These are phyloP conservation scores for Calonectria ilicicola DNA, from an alignment of 2,329 filamentous ascomycete species.

Conservation along the genomic window DNA sequence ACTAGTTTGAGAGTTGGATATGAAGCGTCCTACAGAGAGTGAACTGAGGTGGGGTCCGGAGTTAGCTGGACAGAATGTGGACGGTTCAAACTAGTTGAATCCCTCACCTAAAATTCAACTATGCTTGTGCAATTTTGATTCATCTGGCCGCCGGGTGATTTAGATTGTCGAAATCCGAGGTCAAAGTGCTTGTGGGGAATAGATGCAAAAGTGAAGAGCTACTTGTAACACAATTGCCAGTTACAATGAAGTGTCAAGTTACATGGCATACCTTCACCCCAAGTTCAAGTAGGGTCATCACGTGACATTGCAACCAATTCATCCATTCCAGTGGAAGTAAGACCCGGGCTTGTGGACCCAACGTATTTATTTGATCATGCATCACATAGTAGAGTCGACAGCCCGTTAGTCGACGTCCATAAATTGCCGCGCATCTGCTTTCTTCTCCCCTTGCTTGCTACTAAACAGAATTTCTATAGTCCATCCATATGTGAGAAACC, in stretches of 20 bases:
- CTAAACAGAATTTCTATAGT: conserved; percentile 23
- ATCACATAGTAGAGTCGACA: neutral
- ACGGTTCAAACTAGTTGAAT: conserved; percentile 2
- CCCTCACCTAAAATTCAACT: neutral
- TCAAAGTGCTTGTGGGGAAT: neutral
- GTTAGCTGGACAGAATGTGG: neutral
- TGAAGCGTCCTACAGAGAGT: neutral
- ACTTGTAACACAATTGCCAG: neutral
- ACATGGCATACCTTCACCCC: neutral
- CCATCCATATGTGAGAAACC: conserved; percentile 21
- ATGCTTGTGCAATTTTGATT: neutral
- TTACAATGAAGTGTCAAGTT: neutral
- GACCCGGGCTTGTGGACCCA: neutral
- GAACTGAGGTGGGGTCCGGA: neutral
- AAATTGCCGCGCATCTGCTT: neutral
- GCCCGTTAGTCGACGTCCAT: neutral
- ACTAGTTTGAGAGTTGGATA: neutral
- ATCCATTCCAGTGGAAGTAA: neutral
- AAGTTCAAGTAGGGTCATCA: neutral
- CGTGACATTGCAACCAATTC: neutral
- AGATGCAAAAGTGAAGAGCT: neutral
- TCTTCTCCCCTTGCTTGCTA: conserved; percentile 8
- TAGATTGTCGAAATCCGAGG: neutral
- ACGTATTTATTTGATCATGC: conserved; percentile 2
- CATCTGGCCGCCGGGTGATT: neutral